A percentile compares a stretch with the other conserved stretches of the same genome.
Evolutionary conservation across 2,329 filamentous ascomycete genomes (phyloP).

Genomic region (Lecanosticta acicola): DNA sequence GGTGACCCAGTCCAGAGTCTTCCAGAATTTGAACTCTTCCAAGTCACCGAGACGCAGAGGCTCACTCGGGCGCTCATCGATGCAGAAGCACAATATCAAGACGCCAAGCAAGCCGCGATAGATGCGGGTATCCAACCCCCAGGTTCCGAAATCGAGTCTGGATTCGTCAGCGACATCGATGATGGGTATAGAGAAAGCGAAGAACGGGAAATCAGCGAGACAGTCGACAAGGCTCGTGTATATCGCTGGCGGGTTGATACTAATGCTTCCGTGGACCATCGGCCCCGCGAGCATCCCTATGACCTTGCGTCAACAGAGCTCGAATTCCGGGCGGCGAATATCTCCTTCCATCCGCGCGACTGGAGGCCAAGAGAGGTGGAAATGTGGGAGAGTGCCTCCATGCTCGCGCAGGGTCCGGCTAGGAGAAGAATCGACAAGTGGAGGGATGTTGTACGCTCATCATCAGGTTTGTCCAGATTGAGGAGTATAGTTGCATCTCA

Average conservation of each 20-base stretch:
- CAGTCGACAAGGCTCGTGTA: background rate
- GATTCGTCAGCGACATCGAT: slow-evolving; percentile 15
- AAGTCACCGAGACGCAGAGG: slow-evolving; percentile 6
- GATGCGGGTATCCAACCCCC: slow-evolving; percentile 10
- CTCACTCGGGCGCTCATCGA: slow-evolving; percentile 18
- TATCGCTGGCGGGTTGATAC: background rate
- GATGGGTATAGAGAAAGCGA: slow-evolving; percentile 14
- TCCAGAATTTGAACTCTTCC: slow-evolving; percentile 2
- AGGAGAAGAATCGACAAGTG: slow-evolving; percentile 19
- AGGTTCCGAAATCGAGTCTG: slow-evolving; percentile 9
- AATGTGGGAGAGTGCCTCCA: slow-evolving; percentile 18
- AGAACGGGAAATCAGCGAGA: background rate
- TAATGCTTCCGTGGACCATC: background rate
- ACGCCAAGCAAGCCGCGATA: slow-evolving; percentile 10
- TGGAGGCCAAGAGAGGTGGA: slow-evolving; percentile 15
- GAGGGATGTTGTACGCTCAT: slow-evolving; percentile 4
- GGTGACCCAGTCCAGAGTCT: background rate
- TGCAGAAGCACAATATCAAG: slow-evolving; percentile 14
- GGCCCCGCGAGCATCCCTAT: background rate
- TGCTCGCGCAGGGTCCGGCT: slow-evolving; percentile 16
- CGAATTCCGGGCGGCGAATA: too few relatives aligned
- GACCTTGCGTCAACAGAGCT: background rate
- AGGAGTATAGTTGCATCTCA: too few relatives aligned
- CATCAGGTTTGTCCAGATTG: too few relatives aligned
- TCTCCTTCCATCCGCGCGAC: background rate